These are phyloP conservation scores for Ettlia oleoabundans DNA, from an alignment of 139 green algal genomes.

Conservation along the genomic window DNA sequence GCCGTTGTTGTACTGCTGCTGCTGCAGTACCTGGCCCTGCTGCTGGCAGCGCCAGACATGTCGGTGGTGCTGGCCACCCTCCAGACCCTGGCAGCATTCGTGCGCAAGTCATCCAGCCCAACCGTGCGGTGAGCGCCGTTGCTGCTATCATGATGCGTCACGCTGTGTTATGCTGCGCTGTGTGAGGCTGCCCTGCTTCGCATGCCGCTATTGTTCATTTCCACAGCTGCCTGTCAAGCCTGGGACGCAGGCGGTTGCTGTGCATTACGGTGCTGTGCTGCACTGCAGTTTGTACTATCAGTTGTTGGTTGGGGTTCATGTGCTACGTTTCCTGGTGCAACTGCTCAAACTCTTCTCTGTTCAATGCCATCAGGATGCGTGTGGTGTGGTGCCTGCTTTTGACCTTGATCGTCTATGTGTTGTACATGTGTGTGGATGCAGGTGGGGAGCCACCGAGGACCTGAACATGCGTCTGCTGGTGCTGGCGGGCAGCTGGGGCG, in stretches of 20 bases:
- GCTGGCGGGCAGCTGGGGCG: slow-evolving; percentile 82
- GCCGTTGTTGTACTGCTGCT: background rate
- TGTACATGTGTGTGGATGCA: background rate
- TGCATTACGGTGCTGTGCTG: too few relatives aligned
- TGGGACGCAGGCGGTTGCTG: too few relatives aligned
- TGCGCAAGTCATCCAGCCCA: slow-evolving; percentile 76
- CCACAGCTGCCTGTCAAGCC: too few relatives aligned
- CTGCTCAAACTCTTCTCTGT: too few relatives aligned
- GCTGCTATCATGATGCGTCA: too few relatives aligned
- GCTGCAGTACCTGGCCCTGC: slow-evolving; percentile 71
- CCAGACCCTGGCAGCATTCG: slow-evolving; percentile 68
- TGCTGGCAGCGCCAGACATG: slow-evolving; percentile 73
- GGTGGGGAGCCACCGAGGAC: slow-evolving; percentile 63
- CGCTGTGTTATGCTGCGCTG: background rate
- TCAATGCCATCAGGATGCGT: too few relatives aligned
- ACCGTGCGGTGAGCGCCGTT: slow-evolving; percentile 49
- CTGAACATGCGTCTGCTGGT: slow-evolving; percentile 74
- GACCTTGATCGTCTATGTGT: background rate
- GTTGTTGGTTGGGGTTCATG: too few relatives aligned
- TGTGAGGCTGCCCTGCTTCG: too few relatives aligned
- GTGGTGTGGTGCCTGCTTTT: background rate
- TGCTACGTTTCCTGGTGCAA: too few relatives aligned
- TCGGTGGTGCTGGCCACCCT: slow-evolving; percentile 78
- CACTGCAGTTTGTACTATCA: too few relatives aligned
- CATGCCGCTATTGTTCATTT: too few relatives aligned